A percentile compares a stretch with the other conserved stretches of the same genome.
Conservation (phyloP, 768 basidiomycete genomes). For the Leucocoprinus birnbaumii region DNA sequence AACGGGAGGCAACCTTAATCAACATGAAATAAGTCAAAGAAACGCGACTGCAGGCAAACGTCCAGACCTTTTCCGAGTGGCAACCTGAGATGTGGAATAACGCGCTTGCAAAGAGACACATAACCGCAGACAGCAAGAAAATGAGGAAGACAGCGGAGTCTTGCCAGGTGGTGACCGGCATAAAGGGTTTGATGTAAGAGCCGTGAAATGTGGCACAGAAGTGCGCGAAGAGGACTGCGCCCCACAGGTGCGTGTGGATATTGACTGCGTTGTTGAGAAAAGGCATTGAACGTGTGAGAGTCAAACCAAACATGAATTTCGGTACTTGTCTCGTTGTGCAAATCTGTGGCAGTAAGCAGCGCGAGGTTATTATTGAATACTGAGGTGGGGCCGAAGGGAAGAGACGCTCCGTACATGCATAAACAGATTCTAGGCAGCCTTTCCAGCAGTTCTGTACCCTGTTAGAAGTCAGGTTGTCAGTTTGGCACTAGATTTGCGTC, state of each 20-base stretch:
- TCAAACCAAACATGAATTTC: conserved; percentile 9
- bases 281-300: conserved; percentile 12
- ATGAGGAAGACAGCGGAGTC: conserved; percentile 59
- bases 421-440: conserved; percentile 62
- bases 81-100: conserved; percentile 71
- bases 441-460: conserved; percentile 62
- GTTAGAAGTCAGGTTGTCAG: conserved; percentile 9
- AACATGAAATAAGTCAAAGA: conserved; percentile 10
- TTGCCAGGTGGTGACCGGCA: conserved; percentile 50
- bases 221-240: conserved; percentile 57
- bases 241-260: conserved; percentile 80
- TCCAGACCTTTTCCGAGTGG: conserved; percentile 66
- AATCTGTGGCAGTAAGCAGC: conserved; percentile 38
- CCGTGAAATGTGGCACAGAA: conserved; percentile 52
- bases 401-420: conserved; percentile 50
- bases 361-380: conserved; percentile 17
- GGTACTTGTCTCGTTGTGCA: conserved; percentile 77
- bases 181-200: conserved; percentile 45
- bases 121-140: conserved; percentile 70
- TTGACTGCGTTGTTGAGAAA: conserved; percentile 51
- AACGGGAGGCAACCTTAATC: conserved; percentile 52
- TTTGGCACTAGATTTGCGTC: conserved; percentile 5
- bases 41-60: conserved; percentile 17
- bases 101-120: conserved; percentile 71
- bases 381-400: conserved; percentile 14